These are phyloP conservation scores for Corymbia maculata DNA, from an alignment of 345 rosid genomes.

Conservation along the genomic window DNA sequence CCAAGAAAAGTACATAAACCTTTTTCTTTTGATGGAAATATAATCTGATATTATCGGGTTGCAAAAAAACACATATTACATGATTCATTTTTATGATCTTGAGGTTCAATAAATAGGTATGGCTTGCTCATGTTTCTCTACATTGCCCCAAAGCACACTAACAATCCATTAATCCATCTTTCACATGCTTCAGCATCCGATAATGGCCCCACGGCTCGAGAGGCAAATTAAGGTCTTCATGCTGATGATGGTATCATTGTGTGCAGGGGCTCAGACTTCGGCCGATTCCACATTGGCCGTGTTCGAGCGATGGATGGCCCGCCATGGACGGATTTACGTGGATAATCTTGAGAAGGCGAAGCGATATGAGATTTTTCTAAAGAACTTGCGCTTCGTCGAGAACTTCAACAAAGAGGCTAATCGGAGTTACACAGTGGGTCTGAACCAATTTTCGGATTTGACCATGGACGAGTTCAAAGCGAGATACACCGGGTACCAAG, in stretches of 20 bases:
- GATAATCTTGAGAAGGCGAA: background rate
- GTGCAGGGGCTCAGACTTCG: background rate
- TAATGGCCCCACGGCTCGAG: background rate
- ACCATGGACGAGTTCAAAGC: slow-evolving; percentile 15
- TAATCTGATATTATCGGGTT: background rate
- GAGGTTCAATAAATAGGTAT: background rate
- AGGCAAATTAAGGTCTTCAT: background rate
- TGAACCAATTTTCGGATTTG: slow-evolving; percentile 28
- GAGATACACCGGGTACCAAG: background rate
- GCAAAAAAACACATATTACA: too few species aligned
- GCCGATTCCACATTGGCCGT: background rate
- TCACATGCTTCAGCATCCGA: background rate
- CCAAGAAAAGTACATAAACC: background rate
- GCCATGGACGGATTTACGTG: background rate
- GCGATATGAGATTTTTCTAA: background rate
- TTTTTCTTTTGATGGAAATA: too few species aligned
- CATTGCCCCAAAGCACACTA: background rate
- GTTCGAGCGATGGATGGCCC: background rate
- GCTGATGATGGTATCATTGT: background rate
- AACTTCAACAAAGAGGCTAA: background rate
- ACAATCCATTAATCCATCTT: background rate
- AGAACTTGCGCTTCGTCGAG: background rate
- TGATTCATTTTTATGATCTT: background rate
- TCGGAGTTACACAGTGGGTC: slow-evolving; percentile 15
- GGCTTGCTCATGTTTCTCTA: background rate